These are phyloP conservation scores for Auricularia sp. DNA, from an alignment of 768 basidiomycete species.

Conservation along the genomic window DNA sequence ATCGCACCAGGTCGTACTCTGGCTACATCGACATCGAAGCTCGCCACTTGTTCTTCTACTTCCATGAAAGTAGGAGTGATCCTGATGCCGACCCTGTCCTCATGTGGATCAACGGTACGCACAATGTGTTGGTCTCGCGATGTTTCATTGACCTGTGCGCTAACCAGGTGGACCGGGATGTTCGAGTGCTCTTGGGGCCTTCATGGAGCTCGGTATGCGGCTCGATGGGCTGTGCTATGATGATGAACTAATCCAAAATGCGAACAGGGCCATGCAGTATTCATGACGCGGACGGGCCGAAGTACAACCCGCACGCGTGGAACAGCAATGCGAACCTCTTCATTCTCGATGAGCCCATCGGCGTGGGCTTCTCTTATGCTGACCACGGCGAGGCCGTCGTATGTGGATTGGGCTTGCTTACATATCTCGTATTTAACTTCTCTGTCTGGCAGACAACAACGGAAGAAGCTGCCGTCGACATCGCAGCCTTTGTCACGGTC, in stretches of 20 bases:
- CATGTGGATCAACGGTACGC: slow-evolving; percentile 19
- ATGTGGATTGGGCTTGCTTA: slow-evolving; percentile 2
- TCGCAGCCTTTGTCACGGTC: slow-evolving; percentile 26
- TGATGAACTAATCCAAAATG: background rate
- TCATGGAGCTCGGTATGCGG: slow-evolving; percentile 18
- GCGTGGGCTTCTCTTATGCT: slow-evolving; percentile 16
- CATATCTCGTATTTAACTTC: background rate
- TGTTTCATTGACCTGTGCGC: background rate
- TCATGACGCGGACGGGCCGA: slow-evolving; percentile 11
- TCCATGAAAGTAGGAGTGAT: slow-evolving; percentile 17
- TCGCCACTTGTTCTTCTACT: slow-evolving; percentile 13
- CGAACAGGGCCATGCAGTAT: slow-evolving; percentile 15
- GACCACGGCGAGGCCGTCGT: slow-evolving; percentile 17
- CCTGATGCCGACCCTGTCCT: slow-evolving; percentile 18
- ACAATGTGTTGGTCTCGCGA: background rate
- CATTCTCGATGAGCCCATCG: slow-evolving; percentile 21
- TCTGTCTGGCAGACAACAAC: slow-evolving; percentile 9
- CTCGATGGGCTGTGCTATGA: background rate
- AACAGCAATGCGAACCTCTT: slow-evolving; percentile 27
- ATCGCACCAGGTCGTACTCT: slow-evolving; percentile 5
- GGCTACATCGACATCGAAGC: slow-evolving; percentile 11
- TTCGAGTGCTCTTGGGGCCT: slow-evolving; percentile 14
- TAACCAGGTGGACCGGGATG: slow-evolving; percentile 30
- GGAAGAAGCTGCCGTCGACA: slow-evolving; percentile 26
- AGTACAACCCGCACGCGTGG: slow-evolving; percentile 33